Base-by-base conservation (phyloP, 2,329 filamentous ascomycete genomes). In the Fusarium sororula region DNA sequence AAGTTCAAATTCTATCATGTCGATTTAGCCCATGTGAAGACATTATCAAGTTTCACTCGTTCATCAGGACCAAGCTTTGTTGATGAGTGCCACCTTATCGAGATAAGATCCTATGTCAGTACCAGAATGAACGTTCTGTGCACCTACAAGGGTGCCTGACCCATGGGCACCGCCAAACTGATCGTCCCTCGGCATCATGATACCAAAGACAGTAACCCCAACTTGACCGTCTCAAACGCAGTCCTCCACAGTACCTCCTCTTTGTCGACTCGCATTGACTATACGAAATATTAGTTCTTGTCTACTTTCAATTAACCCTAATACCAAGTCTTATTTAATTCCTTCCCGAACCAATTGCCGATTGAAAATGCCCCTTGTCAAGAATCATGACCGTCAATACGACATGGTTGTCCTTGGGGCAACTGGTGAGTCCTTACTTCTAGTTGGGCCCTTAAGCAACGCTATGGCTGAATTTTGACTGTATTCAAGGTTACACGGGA, bases 401-500 rank as follows among this genome's bases (percentile, higher is more conserved):
- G 89, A 90, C 79, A 37, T 91, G 22, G 85, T 90, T 44, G 82
- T 91, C 37, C 86, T 89, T 68, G 89, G 89, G 53, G 89, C 89
- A 24, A 88, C 88, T 42, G 89, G 89, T 89, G 81, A 78, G 81
- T 70, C 18, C 14, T 12, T 35, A 57, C 24, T 32, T 18, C 20
- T 6, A n/a, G 28, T 24, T 53, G 30, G 8, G 47, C 42, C 24
- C 28, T 44, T 18, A 53, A 10, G n/a, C n/a, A 22, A 41, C 41
- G 44, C 30, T 20, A 20, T 35, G 35, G 22, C n/a, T 13, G 38
- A 42, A 57, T 35, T 37, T 67, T 78, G 57, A 75, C 61, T 39
- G 32, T 57, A 63, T 35, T 42, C n/a, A 55, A 80, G 95, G 95
- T 35, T 98, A 97, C 83, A 98, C 95, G 0, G 95, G 95, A 44